Evolutionary conservation across 257 asterid species (phyloP).

Genomic region (Plantago major): DNA sequence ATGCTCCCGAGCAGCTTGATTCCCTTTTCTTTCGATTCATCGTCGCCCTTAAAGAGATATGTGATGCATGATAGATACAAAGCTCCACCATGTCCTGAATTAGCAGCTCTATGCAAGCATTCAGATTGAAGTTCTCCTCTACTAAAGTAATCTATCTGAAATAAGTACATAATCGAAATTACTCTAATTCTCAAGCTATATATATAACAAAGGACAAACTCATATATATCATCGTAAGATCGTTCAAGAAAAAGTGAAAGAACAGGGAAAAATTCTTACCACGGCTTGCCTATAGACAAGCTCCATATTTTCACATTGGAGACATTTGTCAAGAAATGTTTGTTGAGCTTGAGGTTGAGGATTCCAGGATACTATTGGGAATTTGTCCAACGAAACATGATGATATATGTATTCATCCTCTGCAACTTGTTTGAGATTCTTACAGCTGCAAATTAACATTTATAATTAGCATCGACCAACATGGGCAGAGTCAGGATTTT

Average conservation of each 20-base stretch:
- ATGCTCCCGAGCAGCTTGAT: neutral
- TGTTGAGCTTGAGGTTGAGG: neutral
- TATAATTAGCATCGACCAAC: too few relatives aligned
- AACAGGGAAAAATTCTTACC: conserved; percentile 1
- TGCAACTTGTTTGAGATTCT: neutral
- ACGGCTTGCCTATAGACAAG: conserved; percentile 24
- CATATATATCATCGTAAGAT: too few relatives aligned
- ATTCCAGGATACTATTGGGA: conserved; percentile 18
- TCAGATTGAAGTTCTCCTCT: neutral
- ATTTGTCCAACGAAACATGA: conserved; percentile 14
- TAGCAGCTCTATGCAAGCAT: conserved; percentile 16
- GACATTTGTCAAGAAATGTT: conserved; percentile 20
- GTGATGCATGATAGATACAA: conserved; percentile 19
- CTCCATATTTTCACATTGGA: conserved; percentile 18
- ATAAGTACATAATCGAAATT: neutral
- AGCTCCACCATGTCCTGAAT: conserved; percentile 24
- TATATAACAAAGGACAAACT: too few relatives aligned
- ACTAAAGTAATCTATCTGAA: conserved; percentile 31
- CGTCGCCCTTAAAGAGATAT: conserved; percentile 9
- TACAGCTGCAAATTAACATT: too few relatives aligned
- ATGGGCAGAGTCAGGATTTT: too few relatives aligned
- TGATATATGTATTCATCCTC: conserved; percentile 19
- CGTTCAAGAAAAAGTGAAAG: too few relatives aligned
- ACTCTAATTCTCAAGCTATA: too few relatives aligned
- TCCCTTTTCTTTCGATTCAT: conserved; percentile 10